A percentile compares a stretch with the other conserved stretches of the same genome.
Evolutionary conservation across 257 asterid species (phyloP).

Genomic region (Gentiana straminea): DNA sequence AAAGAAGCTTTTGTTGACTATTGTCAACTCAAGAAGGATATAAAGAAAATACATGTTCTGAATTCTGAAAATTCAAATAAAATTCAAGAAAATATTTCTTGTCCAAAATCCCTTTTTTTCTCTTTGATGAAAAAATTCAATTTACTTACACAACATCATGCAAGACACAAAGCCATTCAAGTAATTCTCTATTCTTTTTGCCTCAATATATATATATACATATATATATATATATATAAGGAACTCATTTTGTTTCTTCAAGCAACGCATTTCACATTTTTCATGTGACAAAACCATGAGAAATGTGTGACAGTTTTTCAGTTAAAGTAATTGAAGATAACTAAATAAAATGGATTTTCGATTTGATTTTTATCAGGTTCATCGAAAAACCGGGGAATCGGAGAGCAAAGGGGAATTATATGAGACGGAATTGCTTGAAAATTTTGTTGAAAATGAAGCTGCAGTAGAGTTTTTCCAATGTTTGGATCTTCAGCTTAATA

Average conservation of each 20-base stretch:
- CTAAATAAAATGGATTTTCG: neutral
- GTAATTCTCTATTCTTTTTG: constrained; percentile 19
- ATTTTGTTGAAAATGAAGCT: constrained; percentile 54
- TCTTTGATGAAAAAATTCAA: constrained; percentile 24
- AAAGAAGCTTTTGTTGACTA: constrained; percentile 93
- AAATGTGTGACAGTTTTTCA: neutral
- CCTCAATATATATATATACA: neutral
- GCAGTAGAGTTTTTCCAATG: constrained; percentile 61
- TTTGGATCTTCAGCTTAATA: constrained; percentile 74
- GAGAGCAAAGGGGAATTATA: constrained; percentile 49
- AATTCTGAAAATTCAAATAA: constrained; percentile 12
- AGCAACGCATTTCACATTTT: neutral
- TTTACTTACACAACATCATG: constrained; percentile 30
- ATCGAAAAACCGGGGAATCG: constrained; percentile 34
- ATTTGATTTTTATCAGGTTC: constrained; percentile 38
- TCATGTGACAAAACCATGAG: constrained; percentile 9
- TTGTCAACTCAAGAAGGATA: constrained; percentile 61
- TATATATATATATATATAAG: no score
- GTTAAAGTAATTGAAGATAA: no score
- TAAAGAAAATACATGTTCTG: constrained; percentile 54
- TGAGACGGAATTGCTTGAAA: constrained; percentile 68
- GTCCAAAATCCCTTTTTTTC: constrained; percentile 14
- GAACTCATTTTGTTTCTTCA: neutral
- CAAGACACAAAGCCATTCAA: constrained; percentile 44
- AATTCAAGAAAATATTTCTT: constrained; percentile 15